Conservation (phyloP, 306 rosid genomes). For the Inga leiocalycina region DNA sequence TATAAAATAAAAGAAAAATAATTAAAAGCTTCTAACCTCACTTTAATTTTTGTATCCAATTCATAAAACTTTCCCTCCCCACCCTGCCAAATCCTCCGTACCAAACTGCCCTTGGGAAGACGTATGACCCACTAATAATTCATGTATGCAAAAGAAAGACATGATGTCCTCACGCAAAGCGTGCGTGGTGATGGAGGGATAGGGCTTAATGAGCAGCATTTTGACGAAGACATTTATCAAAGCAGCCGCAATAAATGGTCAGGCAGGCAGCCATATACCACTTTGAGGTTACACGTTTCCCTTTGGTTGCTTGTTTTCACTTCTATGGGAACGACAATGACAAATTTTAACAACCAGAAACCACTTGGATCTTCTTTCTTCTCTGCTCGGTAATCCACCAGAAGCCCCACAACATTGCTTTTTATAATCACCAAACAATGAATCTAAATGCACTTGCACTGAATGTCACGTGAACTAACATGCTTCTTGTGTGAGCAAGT, state of each 20-base stretch:
- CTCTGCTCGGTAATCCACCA: not conserved
- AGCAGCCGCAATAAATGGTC: not conserved
- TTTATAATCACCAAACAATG: slow-evolving; percentile 26
- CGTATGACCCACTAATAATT: too few relatives aligned
- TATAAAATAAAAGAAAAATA: too few relatives aligned
- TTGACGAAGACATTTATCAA: not conserved
- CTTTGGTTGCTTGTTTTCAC: not conserved
- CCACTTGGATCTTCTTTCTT: not conserved
- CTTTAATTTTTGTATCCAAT: too few relatives aligned
- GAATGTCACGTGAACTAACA: slow-evolving; percentile 47
- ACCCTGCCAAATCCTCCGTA: too few relatives aligned
- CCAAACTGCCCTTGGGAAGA: too few relatives aligned
- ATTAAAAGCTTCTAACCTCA: too few relatives aligned
- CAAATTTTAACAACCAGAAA: not conserved
- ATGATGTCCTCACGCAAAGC: not conserved
- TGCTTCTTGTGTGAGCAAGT: slow-evolving; percentile 29
- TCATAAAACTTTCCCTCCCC: too few relatives aligned
- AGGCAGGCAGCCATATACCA: not conserved
- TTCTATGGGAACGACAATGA: not conserved
- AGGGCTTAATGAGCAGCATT: not conserved
- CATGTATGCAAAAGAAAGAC: not conserved
- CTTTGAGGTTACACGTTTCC: not conserved
- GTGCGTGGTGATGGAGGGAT: not conserved
- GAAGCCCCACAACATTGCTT: too few relatives aligned
- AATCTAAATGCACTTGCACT: slow-evolving; percentile 31